phyloP scores from a whole-genome alignment of 225 moss, liverwort and hornwort species.

The Lunularia cruciata region DNA sequence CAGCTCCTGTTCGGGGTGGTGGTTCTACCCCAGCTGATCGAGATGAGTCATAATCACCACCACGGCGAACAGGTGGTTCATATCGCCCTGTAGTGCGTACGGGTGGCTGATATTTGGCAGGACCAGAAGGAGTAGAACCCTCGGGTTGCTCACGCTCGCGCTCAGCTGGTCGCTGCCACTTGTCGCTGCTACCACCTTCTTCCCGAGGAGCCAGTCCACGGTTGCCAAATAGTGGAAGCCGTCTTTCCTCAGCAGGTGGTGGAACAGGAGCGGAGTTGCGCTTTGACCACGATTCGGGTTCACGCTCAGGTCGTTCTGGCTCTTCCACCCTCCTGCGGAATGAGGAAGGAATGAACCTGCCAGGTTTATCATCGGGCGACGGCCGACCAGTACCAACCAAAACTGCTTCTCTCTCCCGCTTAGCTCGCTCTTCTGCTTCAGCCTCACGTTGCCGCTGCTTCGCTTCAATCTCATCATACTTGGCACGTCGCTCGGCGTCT shows the following conservation, averaged over 20 bases:
- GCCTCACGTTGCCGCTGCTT: conserved; percentile 86
- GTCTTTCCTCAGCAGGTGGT: conserved; percentile 21
- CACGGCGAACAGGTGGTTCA: conserved; percentile 30
- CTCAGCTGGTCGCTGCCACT: conserved; percentile 32
- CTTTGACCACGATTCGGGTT: conserved; percentile 25
- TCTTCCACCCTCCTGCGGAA: conserved; percentile 66
- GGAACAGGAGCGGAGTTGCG: conserved; percentile 7
- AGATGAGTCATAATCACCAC: conserved; percentile 16
- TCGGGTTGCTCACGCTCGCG: conserved; percentile 32
- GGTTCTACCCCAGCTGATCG: conserved; percentile 3
- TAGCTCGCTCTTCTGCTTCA: conserved; percentile 84
- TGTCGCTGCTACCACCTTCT: conserved; percentile 19
- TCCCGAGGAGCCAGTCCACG: conserved; percentile 19
- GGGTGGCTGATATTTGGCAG: conserved; percentile 40
- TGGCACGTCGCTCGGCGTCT: conserved; percentile 74
- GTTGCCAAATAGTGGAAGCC: conserved; percentile 10
- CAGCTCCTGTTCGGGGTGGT: neutral
- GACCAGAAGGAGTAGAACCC: conserved; percentile 20
- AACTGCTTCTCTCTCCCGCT: conserved; percentile 68
- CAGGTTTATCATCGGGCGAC: conserved; percentile 48
- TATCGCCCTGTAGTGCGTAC: conserved; percentile 24
- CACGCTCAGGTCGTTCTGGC: conserved; percentile 12
- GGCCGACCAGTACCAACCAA: conserved; percentile 41
- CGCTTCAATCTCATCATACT: conserved; percentile 77
- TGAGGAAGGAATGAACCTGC: conserved; percentile 73